Conservation (phyloP, 345 rosid species). For the Anacardium occidentale region DNA sequence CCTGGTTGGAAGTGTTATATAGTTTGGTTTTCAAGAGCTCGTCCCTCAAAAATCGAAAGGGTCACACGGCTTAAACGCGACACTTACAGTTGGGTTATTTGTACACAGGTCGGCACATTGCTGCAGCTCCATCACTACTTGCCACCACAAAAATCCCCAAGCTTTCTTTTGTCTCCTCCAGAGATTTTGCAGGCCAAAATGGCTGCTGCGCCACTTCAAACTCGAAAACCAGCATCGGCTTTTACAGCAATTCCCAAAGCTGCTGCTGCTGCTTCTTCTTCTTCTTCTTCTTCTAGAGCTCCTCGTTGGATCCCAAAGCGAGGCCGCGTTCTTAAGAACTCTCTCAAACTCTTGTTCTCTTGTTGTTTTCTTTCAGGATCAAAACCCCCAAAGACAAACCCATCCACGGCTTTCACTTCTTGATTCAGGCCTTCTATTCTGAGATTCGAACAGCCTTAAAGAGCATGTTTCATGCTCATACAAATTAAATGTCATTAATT, state of each 20-base stretch:
- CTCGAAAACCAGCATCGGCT: too few relatives aligned
- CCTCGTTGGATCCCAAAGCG: constrained; percentile 45
- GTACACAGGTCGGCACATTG: neutral
- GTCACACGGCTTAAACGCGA: neutral
- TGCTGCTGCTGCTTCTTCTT: too few relatives aligned
- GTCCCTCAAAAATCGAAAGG: neutral
- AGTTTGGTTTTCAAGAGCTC: neutral
- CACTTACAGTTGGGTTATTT: neutral
- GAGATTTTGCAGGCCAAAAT: neutral
- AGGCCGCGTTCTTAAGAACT: constrained; percentile 43
- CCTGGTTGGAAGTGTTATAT: neutral
- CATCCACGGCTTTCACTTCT: neutral
- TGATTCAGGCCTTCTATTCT: too few relatives aligned
- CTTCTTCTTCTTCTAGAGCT: neutral
- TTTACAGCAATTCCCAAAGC: neutral
- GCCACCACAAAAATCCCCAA: too few relatives aligned
- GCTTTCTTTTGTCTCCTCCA: neutral
- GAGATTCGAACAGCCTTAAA: too few relatives aligned
- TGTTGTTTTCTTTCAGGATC: constrained; percentile 19
- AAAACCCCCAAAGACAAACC: neutral
- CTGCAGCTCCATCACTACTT: too few relatives aligned
- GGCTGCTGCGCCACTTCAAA: neutral
- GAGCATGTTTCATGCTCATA: too few relatives aligned
- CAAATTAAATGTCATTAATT: neutral
- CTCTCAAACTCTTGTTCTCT: constrained; percentile 22